Evolutionary conservation across 495 filamentous ascomycete species (phyloP).

Genomic region (Neurospora pannonica): DNA sequence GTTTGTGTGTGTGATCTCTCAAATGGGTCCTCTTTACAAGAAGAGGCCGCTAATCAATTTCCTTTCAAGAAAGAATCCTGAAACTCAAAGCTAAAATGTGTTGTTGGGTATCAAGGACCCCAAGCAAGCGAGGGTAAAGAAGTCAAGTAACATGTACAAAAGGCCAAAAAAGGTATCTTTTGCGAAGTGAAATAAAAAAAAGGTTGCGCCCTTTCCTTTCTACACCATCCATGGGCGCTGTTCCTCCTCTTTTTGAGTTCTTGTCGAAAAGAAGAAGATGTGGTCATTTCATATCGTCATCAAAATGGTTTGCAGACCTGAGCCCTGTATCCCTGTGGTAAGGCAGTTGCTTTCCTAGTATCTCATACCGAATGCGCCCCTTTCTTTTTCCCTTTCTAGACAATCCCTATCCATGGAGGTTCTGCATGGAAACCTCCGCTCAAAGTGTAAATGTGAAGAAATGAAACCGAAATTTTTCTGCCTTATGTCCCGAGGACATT

Average conservation of each 20-base stretch:
- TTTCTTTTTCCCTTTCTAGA: not conserved
- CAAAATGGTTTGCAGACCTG: not conserved
- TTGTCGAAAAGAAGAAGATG: not conserved
- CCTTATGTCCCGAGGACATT: not conserved
- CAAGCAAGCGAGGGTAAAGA: not conserved
- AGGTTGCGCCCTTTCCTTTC: not conserved
- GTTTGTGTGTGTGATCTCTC: not conserved
- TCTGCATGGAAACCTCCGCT: not conserved
- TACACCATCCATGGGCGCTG: not conserved
- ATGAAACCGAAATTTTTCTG: not conserved
- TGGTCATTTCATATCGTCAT: conserved; percentile 1
- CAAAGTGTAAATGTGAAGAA: not conserved
- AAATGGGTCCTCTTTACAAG: not conserved
- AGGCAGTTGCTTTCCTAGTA: not conserved
- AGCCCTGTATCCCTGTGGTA: not conserved
- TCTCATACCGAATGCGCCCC: not conserved
- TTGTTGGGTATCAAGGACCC: not conserved
- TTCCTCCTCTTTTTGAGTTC: not conserved
- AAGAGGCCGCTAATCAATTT: not conserved
- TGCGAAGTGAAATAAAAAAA: not conserved
- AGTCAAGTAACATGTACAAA: not conserved
- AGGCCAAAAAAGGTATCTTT: not conserved
- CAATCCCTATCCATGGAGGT: not conserved
- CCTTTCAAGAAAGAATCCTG: not conserved
- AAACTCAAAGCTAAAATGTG: not conserved